These are phyloP conservation scores for Hirsutella minnesotensis DNA, from an alignment of 2,329 filamentous ascomycete genomes.

Conservation along the genomic window DNA sequence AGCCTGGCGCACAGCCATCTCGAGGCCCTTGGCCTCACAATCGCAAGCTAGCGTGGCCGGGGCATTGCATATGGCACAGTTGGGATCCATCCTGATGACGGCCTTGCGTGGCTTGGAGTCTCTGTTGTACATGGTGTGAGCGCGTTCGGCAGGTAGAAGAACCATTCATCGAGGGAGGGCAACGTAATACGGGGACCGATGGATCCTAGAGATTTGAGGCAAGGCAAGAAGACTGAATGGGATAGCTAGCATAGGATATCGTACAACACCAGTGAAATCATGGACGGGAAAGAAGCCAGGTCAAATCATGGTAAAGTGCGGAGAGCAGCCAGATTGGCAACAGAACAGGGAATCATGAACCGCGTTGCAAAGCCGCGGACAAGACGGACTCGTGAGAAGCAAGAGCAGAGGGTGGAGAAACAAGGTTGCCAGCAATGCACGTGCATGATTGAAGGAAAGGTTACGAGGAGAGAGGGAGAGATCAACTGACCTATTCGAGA, in stretches of 20 bases:
- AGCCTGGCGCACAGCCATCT: constrained; percentile 50
- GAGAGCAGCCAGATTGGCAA: background rate
- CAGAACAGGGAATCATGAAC: background rate
- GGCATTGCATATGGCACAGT: constrained; percentile 55
- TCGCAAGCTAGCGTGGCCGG: constrained; percentile 48
- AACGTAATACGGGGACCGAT: background rate
- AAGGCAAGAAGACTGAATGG: background rate
- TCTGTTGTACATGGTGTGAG: constrained; percentile 42
- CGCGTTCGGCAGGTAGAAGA: background rate
- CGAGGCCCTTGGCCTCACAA: constrained; percentile 54
- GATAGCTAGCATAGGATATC: constrained; percentile 2
- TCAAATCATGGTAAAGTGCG: no score
- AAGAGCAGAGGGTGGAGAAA: no score
- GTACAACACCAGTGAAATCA: background rate
- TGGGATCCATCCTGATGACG: constrained; percentile 53
- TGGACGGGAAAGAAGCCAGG: no score
- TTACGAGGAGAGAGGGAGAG: constrained; percentile 9
- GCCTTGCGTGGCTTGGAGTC: constrained; percentile 32
- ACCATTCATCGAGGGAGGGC: no score
- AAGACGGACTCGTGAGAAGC: no score
- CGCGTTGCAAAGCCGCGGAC: background rate
- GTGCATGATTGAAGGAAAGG: constrained; percentile 7
- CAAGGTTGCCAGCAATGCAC: background rate
- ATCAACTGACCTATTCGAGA: constrained; percentile 18
- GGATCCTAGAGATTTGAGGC: background rate